Evolutionary conservation across 2,329 filamentous ascomycete species (phyloP).

Genomic region (Fusarium secorum): DNA sequence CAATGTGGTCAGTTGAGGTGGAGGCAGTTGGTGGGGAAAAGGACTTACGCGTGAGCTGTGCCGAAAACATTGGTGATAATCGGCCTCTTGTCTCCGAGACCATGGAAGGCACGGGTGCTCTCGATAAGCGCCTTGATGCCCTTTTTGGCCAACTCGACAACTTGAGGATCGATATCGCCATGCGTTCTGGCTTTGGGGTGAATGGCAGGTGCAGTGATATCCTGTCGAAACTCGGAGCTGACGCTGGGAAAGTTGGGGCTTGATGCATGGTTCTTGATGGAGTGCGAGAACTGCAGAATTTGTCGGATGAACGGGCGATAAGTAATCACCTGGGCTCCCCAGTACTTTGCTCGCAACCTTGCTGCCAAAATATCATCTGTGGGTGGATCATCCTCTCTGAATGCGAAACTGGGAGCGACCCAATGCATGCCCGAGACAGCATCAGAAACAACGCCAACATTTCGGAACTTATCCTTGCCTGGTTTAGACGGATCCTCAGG

Average conservation of each 20-base stretch:
- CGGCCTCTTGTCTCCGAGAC: slow-evolving; percentile 67
- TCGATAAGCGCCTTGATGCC: slow-evolving; percentile 79
- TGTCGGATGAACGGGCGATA: slow-evolving; percentile 76
- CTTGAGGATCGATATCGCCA: slow-evolving; percentile 53
- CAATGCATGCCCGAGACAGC: slow-evolving; percentile 54
- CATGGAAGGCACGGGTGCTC: slow-evolving; percentile 84
- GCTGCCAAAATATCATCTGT: slow-evolving; percentile 80
- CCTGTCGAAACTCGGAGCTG: slow-evolving; percentile 48
- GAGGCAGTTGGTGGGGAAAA: background rate
- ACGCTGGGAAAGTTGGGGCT: slow-evolving; percentile 45
- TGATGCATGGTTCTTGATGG: slow-evolving; percentile 47
- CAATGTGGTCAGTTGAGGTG: slow-evolving; percentile 8
- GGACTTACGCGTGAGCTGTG: slow-evolving; percentile 89
- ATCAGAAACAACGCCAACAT: slow-evolving; percentile 57
- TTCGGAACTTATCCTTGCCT: slow-evolving; percentile 51
- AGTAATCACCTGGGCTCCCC: slow-evolving; percentile 89
- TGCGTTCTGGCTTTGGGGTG: slow-evolving; percentile 48
- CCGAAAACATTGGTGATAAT: slow-evolving; percentile 97
- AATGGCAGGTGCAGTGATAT: slow-evolving; percentile 49
- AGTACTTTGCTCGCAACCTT: slow-evolving; percentile 90
- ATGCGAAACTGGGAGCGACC: slow-evolving; percentile 62
- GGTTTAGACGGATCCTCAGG: slow-evolving; percentile 49
- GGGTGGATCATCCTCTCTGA: slow-evolving; percentile 72
- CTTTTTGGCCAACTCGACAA: slow-evolving; percentile 63
- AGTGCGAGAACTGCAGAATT: slow-evolving; percentile 60